Evolutionary conservation across 164 flowering plant species (phyloP).

Genomic region (Chimonanthus praecox): DNA sequence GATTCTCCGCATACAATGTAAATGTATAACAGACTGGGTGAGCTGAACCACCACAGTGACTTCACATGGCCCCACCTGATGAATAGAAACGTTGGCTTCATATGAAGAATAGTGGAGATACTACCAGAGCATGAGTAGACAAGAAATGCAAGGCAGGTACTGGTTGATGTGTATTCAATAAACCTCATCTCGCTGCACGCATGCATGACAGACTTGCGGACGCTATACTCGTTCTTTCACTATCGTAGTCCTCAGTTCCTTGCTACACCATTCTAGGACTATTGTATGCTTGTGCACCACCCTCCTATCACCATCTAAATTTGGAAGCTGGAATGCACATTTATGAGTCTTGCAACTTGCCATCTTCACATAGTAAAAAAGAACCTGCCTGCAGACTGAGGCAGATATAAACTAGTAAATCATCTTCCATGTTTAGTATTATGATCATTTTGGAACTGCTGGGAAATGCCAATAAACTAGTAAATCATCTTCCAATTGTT

Average conservation of each 20-base stretch:
- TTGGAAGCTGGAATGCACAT: conserved; percentile 23
- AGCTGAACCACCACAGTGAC: no score
- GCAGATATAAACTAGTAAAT: conserved; percentile 4
- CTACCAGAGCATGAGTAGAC: no score
- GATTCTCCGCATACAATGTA: no score
- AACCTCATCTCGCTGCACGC: not conserved
- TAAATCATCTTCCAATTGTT: conserved; percentile 93
- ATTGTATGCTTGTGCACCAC: conserved; percentile 58
- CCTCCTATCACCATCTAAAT: conserved; percentile 17
- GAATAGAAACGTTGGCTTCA: no score
- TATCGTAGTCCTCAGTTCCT: conserved; percentile 34
- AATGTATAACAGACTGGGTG: no score
- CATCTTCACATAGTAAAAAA: conserved; percentile 49
- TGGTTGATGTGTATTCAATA: no score
- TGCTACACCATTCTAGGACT: conserved; percentile 54
- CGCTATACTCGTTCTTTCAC: conserved; percentile 54
- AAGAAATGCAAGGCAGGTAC: no score
- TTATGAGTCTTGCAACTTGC: conserved; percentile 49
- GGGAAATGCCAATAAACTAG: conserved; percentile 13
- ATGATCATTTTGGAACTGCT: not conserved
- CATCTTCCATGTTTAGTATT: not conserved
- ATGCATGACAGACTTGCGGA: not conserved
- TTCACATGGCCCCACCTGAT: no score
- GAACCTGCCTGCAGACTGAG: conserved; percentile 43
- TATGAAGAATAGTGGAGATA: no score